Percentiles rank a stretch among this genome's conserved stretches.
Conservation (phyloP, 768 basidiomycete genomes). For the Boletus patriciae region DNA sequence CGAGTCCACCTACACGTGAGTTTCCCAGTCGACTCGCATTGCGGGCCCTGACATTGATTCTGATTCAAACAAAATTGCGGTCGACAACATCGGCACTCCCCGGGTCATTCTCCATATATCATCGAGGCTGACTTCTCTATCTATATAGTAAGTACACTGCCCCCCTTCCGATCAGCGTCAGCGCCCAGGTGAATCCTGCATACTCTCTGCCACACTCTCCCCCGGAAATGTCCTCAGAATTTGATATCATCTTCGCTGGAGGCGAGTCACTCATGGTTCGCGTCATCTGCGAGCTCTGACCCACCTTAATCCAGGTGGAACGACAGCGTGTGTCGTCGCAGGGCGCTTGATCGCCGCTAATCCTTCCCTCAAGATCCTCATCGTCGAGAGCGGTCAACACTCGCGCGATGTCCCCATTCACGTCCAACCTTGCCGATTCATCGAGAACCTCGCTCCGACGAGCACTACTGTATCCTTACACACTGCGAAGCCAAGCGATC, state of each 20-base stretch:
- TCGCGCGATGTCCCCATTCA: conserved; percentile 20
- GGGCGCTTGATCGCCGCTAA: conserved; percentile 26
- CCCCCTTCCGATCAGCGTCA: no score
- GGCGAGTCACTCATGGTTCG: not conserved
- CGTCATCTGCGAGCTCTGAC: not conserved
- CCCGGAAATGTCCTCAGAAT: not conserved
- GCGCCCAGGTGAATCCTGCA: no score
- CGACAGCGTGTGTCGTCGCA: conserved; percentile 30
- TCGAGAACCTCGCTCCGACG: conserved; percentile 13
- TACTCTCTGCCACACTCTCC: no score
- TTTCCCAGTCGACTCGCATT: no score
- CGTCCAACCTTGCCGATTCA: conserved; percentile 13
- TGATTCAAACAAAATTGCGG: no score
- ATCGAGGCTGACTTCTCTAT: no score
- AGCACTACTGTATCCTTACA: conserved; percentile 20
- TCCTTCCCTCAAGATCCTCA: conserved; percentile 28
- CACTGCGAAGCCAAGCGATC: conserved; percentile 8
- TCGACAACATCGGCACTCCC: no score
- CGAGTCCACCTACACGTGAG: no score
- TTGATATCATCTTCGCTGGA: conserved; percentile 13
- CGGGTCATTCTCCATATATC: no score
- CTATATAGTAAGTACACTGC: no score
- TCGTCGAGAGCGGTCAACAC: not conserved
- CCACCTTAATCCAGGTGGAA: conserved; percentile 17
- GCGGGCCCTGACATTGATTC: no score